Evolutionary conservation across 2,329 filamentous ascomycete genomes (phyloP).

Genomic region (Fusarium sp.): DNA sequence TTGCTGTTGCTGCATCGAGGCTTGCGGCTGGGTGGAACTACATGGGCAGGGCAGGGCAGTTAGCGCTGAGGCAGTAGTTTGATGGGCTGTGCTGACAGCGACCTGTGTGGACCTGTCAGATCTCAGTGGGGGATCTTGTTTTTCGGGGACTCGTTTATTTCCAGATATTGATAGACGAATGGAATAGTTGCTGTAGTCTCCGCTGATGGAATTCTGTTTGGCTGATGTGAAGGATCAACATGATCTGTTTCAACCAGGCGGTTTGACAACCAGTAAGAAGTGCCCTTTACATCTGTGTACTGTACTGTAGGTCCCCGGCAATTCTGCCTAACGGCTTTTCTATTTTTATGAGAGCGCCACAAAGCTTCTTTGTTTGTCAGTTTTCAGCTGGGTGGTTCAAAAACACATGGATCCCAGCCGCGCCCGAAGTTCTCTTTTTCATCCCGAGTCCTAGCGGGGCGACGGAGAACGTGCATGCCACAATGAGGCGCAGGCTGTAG

Average conservation of each 20-base stretch:
- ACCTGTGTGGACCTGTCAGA: background rate
- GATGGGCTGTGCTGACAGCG: constrained; percentile 7
- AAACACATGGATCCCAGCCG: background rate
- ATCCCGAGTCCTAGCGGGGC: background rate
- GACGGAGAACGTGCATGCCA: no score
- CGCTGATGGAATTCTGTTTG: background rate
- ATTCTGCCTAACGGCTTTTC: constrained; percentile 20
- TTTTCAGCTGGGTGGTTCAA: background rate
- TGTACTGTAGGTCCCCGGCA: background rate
- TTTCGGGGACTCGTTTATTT: background rate
- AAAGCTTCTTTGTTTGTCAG: background rate
- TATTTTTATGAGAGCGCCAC: constrained; percentile 24
- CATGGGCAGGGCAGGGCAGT: background rate
- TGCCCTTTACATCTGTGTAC: background rate
- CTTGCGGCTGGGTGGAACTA: constrained; percentile 21
- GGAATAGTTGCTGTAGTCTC: background rate
- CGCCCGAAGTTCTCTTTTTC: background rate
- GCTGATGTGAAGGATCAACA: background rate
- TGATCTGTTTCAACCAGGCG: constrained; percentile 17
- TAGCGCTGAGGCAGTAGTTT: constrained; percentile 18
- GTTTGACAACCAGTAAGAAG: constrained; percentile 3
- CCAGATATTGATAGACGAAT: background rate
- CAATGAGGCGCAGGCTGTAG: background rate
- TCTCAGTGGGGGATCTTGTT: background rate
- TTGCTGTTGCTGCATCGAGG: background rate